These are phyloP conservation scores for Collybia mongolica DNA, from an alignment of 768 basidiomycete genomes.

Conservation along the genomic window DNA sequence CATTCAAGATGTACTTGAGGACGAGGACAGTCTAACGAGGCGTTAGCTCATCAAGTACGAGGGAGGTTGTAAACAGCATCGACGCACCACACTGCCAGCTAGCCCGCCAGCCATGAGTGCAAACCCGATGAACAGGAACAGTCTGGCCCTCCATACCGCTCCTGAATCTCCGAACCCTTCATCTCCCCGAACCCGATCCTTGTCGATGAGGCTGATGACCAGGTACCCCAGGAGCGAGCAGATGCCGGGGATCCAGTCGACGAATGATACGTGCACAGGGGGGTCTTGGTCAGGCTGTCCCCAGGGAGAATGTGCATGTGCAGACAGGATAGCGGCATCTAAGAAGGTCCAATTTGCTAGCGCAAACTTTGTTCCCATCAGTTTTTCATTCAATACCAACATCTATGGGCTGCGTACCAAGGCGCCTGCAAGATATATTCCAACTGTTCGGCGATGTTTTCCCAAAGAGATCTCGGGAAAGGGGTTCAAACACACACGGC, in stretches of 20 bases:
- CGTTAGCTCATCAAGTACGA: background rate
- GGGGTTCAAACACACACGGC: constrained; percentile 84
- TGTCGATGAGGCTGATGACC: constrained; percentile 92
- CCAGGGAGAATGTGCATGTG: constrained; percentile 77
- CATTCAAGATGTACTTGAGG: constrained; percentile 82
- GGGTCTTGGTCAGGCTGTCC: constrained; percentile 64
- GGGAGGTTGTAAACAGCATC: background rate
- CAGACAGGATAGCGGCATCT: constrained; percentile 88
- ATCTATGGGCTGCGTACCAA: constrained; percentile 56
- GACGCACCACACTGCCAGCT: constrained; percentile 92
- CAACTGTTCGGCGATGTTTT: constrained; percentile 76
- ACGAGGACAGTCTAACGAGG: constrained; percentile 75
- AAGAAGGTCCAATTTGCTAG: constrained; percentile 94
- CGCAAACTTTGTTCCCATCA: constrained; percentile 68
- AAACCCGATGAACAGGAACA: constrained; percentile 93
- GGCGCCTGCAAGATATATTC: constrained; percentile 90
- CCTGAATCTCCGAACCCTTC: constrained; percentile 79
- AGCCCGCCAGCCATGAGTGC: constrained; percentile 97
- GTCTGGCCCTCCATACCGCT: constrained; percentile 87
- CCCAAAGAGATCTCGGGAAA: constrained; percentile 77
- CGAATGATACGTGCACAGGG: constrained; percentile 78
- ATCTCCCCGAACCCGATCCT: constrained; percentile 80
- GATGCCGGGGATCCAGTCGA: constrained; percentile 98
- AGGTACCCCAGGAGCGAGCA: constrained; percentile 91
- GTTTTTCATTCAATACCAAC: background rate